A percentile compares a stretch with the other conserved stretches of the same genome.
Evolutionary conservation across 2,329 filamentous ascomycete genomes (phyloP).

Genomic region (Aureobasidium vineae): DNA sequence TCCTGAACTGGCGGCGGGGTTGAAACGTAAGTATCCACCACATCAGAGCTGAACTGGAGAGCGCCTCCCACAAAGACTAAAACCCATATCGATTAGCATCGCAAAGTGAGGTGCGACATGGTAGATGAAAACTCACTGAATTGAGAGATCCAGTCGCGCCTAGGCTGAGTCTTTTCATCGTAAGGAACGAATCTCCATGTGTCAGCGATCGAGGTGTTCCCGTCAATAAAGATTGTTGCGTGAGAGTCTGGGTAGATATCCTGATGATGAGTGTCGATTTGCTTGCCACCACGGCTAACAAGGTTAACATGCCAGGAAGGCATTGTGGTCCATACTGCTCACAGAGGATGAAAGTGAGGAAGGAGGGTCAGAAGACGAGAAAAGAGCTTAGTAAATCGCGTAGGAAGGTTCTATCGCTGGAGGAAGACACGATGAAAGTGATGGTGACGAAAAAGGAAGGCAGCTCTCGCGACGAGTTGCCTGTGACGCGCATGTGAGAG

Average conservation of each 20-base stretch:
- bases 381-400: neutral
- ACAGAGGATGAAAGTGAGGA: too few species aligned
- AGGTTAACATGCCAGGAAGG: conserved; percentile 2
- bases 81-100: neutral
- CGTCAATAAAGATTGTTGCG: conserved; percentile 2
- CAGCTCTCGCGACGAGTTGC: neutral
- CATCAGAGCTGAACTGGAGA: neutral
- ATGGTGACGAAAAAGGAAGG: conserved; percentile 1
- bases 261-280: neutral
- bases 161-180: conserved; percentile 20
- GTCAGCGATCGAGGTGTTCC: neutral
- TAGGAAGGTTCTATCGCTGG: neutral
- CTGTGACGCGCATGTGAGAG: conserved; percentile 5
- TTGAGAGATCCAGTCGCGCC: conserved; percentile 10
- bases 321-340: neutral
- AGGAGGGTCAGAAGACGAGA: neutral
- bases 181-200: neutral
- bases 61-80: conserved; percentile 1
- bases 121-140: conserved; percentile 5
- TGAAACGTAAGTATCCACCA: neutral
- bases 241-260: neutral
- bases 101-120: neutral
- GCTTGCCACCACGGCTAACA: neutral
- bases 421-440: neutral
- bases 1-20: neutral